Conservation (phyloP, 2,329 filamentous ascomycete species). For the Penicillium janthinellum region DNA sequence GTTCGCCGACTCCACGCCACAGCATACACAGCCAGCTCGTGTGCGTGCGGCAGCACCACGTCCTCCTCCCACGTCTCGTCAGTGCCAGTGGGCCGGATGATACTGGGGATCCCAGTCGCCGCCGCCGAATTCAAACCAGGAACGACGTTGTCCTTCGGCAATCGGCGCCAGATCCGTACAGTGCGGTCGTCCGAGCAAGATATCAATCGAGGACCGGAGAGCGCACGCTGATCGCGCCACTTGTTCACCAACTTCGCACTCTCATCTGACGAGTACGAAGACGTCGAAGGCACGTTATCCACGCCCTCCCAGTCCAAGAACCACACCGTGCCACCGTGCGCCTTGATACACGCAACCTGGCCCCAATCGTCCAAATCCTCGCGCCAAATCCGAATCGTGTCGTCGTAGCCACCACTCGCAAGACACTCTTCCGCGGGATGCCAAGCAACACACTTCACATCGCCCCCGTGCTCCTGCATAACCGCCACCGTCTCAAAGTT, state of each 20-base stretch:
- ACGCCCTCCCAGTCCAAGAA: constrained; percentile 67
- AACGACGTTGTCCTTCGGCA: constrained; percentile 48
- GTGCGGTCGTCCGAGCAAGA: constrained; percentile 85
- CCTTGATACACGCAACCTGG: constrained; percentile 78
- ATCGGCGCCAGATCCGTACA: constrained; percentile 75
- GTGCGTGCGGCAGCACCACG: constrained; percentile 69
- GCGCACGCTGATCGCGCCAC: constrained; percentile 35
- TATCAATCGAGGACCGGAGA: constrained; percentile 61
- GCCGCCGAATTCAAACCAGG: constrained; percentile 38
- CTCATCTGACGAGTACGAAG: not conserved
- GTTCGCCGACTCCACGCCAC: constrained; percentile 78
- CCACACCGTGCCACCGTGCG: constrained; percentile 88
- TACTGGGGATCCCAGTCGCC: constrained; percentile 74
- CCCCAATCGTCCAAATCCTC: constrained; percentile 95
- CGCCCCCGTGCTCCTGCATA: constrained; percentile 88
- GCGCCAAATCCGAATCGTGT: constrained; percentile 83
- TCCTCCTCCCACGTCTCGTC: constrained; percentile 86
- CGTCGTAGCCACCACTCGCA: constrained; percentile 90
- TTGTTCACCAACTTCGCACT: constrained; percentile 12
- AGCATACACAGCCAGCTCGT: constrained; percentile 81
- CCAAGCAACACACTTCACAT: constrained; percentile 94
- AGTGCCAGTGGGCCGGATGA: constrained; percentile 71
- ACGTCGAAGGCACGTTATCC: constrained; percentile 33
- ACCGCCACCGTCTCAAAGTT: constrained; percentile 97
- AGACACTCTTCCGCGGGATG: constrained; percentile 79